Evolutionary conservation across 768 basidiomycete genomes (phyloP).

Genomic region (Fistulinella prunicolor): DNA sequence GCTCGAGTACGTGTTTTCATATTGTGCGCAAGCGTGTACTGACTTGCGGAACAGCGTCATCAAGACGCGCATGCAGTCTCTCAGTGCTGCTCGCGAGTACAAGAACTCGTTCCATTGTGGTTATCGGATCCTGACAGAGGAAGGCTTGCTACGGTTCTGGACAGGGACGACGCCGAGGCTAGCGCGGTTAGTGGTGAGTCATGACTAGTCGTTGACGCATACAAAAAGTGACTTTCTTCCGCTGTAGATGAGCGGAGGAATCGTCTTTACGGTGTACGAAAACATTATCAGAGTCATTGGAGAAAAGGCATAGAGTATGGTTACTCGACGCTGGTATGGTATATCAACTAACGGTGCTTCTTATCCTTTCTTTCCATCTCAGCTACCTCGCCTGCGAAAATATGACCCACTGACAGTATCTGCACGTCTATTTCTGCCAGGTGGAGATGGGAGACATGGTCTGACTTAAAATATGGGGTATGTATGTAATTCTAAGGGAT

Average conservation of each 20-base stretch:
- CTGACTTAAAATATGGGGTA: too few relatives aligned
- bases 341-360: too few relatives aligned
- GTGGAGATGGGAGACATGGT: too few relatives aligned
- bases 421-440: too few relatives aligned
- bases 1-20: constrained; percentile 54
- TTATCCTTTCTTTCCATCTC: too few relatives aligned
- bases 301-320: constrained; percentile 11
- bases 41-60: constrained; percentile 60
- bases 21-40: not conserved
- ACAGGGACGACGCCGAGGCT: constrained; percentile 92
- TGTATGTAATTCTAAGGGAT: too few relatives aligned
- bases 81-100: constrained; percentile 80
- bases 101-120: constrained; percentile 95
- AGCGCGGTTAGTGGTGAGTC: constrained; percentile 74
- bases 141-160: constrained; percentile 93
- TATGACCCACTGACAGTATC: too few relatives aligned
- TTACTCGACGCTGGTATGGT: not conserved
- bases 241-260: constrained; percentile 83
- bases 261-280: constrained; percentile 92
- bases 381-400: too few relatives aligned
- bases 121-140: constrained; percentile 91
- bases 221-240: not conserved
- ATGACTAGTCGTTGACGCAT: not conserved
- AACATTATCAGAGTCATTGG: constrained; percentile 61
- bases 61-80: constrained; percentile 97